Evolutionary conservation across 2,329 filamentous ascomycete genomes (phyloP), one percentile per base, ranked within the genome.

Genomic region (Colletotrichum sp.): DNA sequence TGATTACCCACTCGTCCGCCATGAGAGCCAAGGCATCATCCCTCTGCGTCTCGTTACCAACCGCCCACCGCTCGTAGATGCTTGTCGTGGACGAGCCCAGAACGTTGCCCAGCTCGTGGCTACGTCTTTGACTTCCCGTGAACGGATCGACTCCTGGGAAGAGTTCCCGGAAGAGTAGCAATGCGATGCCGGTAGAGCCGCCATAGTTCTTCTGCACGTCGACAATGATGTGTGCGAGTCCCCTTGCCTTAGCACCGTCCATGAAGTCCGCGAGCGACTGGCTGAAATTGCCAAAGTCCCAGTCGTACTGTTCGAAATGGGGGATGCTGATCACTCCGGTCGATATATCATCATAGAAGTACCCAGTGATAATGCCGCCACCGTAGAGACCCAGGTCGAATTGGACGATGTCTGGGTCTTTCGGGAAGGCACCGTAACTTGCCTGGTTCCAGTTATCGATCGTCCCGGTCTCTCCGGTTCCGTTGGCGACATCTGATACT

Each of bases 161-260:
- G 12, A 74, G n/a, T 2, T 63, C 26, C 10, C 72, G 67, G 16
- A 74, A 43, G 7, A 74, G 43, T 9, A 74, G 60, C 7, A 74
- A 39, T 4, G 72, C 68, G 14, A 66, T n/a, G 4, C 59, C 72
- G 0, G 30, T 71, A 18, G 72, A 57, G 4, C 72, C 72, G n/a
- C 72, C 72, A n/a, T 43, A 74, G 67, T 74, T 74, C 16, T 71
- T 36, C 7, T 69, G 52, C n/a, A 74, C 59, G 4, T 74, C 72
- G 14, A 74, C 28, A 6, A 74, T 48, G 48, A 71, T 24, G 16
- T 59, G 68, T 0, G 43, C 6, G 16, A 74, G 72, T 43, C 30
- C 52, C 2, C 18, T 43, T 32, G 28, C 39, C 48, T 14, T 12
- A 16, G 72, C 72, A 9, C 67, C 72, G 2, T 32, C 4, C 21